These are phyloP conservation scores for Pseudogymnoascus sp. DNA, from an alignment of 2,329 filamentous ascomycete genomes.

Conservation along the genomic window DNA sequence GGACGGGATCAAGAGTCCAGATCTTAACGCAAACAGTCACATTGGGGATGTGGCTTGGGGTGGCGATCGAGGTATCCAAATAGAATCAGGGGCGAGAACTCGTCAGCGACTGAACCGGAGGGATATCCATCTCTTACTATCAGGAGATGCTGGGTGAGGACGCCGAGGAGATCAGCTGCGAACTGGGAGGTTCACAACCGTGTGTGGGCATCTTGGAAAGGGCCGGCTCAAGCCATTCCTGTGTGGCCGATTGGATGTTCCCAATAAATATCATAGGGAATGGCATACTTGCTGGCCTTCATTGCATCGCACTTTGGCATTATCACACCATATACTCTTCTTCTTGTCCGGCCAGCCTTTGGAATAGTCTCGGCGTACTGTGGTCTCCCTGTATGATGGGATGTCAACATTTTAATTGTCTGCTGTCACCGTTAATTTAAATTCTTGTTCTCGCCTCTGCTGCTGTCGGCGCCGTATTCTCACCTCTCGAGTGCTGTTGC, in stretches of 20 bases:
- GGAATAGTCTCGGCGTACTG: neutral
- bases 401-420: neutral
- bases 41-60: no score
- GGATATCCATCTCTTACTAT: no score
- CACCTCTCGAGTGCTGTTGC: neutral
- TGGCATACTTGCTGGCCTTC: neutral
- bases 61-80: no score
- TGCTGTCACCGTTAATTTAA: neutral
- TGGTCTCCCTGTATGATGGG: neutral
- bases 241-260: neutral
- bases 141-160: no score
- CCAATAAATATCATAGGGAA: neutral
- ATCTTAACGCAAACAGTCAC: no score
- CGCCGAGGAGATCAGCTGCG: no score
- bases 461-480: neutral
- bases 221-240: neutral
- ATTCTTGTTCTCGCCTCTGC: neutral
- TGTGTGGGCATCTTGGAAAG: neutral
- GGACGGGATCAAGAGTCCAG: no score
- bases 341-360: neutral
- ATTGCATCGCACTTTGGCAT: neutral
- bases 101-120: no score
- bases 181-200: no score
- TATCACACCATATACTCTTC: neutral
- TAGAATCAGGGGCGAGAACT: no score